Base-by-base conservation (phyloP, 495 filamentous ascomycete genomes). In the Chaetomium cochliodes region DNA sequence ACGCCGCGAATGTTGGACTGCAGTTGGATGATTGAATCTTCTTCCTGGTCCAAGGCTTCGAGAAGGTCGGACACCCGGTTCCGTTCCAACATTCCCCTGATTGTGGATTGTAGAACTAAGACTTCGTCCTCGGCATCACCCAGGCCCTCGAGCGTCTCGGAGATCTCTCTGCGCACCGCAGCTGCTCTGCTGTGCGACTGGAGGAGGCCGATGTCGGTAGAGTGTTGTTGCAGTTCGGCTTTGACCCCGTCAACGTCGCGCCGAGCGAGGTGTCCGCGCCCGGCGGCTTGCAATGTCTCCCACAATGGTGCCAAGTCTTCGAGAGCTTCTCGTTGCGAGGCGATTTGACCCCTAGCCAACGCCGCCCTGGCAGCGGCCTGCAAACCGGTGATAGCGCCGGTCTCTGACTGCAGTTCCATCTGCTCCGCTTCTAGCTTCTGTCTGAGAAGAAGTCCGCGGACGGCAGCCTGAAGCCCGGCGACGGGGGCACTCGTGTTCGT, bases 1-100 rank as follows among this genome's bases (percentile, higher is more conserved):
- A 74, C 81, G 2, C 90, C 92, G 50, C 94, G 86, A 50, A 83
- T 81, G 30, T 84, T 80, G 12, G 89, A 84, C 74, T 99, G 94
- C 11, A 97, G 79, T 12, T 82, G 74, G 11, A 78, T 82, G 64
- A 96, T 86, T 5, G 76, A 70, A 3, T 77, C 63, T 12, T 82
- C 80, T 64, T 94, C 78, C 22, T 76, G 76, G 59, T 85, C 78
- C 22, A 98, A 79, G 16, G 81, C 79, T 51, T 87, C 81, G 26
- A 81, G 77, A 9, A 85, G 79, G 16, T 76, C 74, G 7, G 80
- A 78, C 13, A 84, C 64, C 12, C 76, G 78, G 26, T 77, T 73
- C 26, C 83, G 72, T 33, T 81, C 69, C 25, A 87, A 70, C 81
- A 85, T 85, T 52, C 82, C 85, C 46, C 85, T 78, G 58, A 78